Base-by-base conservation (phyloP, 495 filamentous ascomycete species). In the Penicillium chermesinum region DNA sequence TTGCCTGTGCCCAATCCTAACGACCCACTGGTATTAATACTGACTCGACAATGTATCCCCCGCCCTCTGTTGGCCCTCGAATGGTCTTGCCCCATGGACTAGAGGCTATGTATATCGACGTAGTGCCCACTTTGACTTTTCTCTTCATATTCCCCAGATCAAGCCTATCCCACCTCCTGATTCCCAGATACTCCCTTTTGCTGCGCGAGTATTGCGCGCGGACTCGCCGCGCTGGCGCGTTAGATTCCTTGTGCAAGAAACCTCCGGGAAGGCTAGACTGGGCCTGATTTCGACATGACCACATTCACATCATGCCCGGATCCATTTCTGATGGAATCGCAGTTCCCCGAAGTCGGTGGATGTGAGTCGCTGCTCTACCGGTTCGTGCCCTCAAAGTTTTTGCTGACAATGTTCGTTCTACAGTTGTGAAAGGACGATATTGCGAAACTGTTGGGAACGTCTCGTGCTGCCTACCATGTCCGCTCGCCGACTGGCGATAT, bases 401-500 rank as follows among this genome's bases (percentile, higher is more conserved):
- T 37, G 13, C 4, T 14, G 9, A 18, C 14, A 16, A 40, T 16
- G 35, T 17, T 21, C n/a, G 10, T 41, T 20, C 30, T 37, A 36
- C 64, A 93, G 89, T 82, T 59, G 65, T 86, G 38, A 68, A 71
- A 15, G 89, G 90, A 50, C 77, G 88, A 38, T 75, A 76, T 49
- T 86, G 83, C 57, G 65, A 79, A 18, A 51, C 82, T 9, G 67
- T 86, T 47, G 57, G 74, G 38, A 51, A 58, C 1, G 43, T 58
- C 34, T 65, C 65, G 18, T 98, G 93, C 63, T 98, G 93, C 67
- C 62, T 97, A 48, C 94, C 94, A 55, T 98, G 93, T 67, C 93
- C 94, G 15, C 73, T 84, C 54, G 83, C 86, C 21, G 78, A 87
- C 41, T 97, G 85, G 85, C 72, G 86, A 42, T 97, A 95, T 61